Conservation (phyloP, 1,284 basidiomycete species). For the Grifola frondosa region DNA sequence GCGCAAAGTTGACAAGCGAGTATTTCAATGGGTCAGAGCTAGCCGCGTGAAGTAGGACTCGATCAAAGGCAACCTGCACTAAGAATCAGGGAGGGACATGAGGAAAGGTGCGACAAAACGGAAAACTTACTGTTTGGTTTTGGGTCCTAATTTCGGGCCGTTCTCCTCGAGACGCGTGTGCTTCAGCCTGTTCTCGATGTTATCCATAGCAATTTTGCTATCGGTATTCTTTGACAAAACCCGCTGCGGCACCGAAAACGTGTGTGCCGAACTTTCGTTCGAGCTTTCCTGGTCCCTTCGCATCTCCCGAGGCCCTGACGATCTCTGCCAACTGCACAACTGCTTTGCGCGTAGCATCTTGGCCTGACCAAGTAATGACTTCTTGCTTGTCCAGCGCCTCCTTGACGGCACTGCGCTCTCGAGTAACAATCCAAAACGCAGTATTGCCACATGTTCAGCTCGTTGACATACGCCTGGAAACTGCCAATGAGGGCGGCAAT, state of each 20-base stretch:
- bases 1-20: slow-evolving; percentile 91
- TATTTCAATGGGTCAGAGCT: slow-evolving; percentile 67
- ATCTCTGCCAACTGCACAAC: slow-evolving; percentile 68
- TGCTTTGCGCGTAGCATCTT: slow-evolving; percentile 53
- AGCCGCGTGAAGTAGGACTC: slow-evolving; percentile 85
- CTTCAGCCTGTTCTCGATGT: slow-evolving; percentile 71
- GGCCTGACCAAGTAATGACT: slow-evolving; percentile 51
- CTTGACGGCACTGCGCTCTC: slow-evolving; percentile 54
- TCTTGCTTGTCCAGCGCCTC: slow-evolving; percentile 46
- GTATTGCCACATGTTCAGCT: slow-evolving; percentile 83
- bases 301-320: slow-evolving; percentile 50
- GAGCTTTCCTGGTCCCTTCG: slow-evolving; percentile 56
- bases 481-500: slow-evolving; percentile 63
- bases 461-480: slow-evolving; percentile 60
- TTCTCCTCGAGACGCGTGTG: slow-evolving; percentile 79
- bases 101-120: slow-evolving; percentile 3
- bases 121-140: slow-evolving; percentile 63
- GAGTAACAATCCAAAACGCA: slow-evolving; percentile 78
- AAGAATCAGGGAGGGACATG: slow-evolving; percentile 4
- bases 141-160: slow-evolving; percentile 81
- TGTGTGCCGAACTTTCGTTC: slow-evolving; percentile 66
- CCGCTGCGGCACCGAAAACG: slow-evolving; percentile 63
- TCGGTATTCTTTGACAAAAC: slow-evolving; percentile 77
- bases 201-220: slow-evolving; percentile 67
- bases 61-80: slow-evolving; percentile 72